Conservation (phyloP, 192 early-diverging fungal genomes). For the Rhizophagus clarus region DNA sequence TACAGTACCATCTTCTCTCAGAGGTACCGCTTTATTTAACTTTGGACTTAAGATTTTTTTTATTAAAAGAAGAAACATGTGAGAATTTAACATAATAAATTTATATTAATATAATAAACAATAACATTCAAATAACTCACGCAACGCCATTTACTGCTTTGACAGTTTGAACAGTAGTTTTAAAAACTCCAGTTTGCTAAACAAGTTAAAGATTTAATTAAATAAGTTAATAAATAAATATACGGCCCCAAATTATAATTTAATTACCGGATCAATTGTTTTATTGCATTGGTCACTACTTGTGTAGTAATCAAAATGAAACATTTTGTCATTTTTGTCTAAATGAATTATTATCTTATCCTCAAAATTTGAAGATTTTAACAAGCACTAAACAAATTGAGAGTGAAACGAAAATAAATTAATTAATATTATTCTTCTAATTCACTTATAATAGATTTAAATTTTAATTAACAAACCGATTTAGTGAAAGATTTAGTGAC, state of each 20-base stretch:
- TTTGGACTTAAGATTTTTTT: conserved; percentile 12
- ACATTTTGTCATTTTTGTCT: background rate
- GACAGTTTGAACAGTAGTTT: conserved; percentile 27
- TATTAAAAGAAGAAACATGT: background rate
- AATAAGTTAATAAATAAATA: background rate
- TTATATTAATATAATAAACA: background rate
- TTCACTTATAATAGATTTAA: background rate
- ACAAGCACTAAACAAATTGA: conserved; percentile 17
- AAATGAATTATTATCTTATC: conserved; percentile 33
- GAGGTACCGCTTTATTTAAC: conserved; percentile 20
- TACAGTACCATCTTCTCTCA: conserved; percentile 23
- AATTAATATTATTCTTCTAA: too few species aligned
- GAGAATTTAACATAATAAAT: background rate
- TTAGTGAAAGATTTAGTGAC: conserved; percentile 24
- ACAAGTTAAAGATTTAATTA: background rate
- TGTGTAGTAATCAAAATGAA: conserved; percentile 35
- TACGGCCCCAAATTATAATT: background rate
- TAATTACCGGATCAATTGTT: background rate
- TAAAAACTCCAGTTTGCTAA: background rate
- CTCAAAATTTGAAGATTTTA: conserved; percentile 31
- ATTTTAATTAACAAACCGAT: background rate
- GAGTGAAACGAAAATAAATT: background rate
- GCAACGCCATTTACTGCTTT: conserved; percentile 7
- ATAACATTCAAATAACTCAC: background rate
- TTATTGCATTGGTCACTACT: conserved; percentile 2